Conservation (phyloP, 2,329 filamentous ascomycete genomes). For the Tolypocladium guangdongense region DNA sequence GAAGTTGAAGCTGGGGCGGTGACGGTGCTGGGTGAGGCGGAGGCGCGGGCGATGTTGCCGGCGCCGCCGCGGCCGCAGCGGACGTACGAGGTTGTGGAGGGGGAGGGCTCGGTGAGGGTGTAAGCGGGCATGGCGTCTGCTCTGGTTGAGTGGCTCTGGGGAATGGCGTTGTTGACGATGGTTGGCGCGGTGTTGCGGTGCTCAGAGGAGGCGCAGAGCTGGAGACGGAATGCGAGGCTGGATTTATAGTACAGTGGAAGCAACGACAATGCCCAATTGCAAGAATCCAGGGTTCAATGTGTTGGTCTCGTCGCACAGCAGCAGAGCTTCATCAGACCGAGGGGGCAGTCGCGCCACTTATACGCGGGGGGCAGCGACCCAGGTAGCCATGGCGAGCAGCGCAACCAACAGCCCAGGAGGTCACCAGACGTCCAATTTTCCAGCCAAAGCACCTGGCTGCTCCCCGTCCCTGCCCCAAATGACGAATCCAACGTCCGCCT, state of each 20-base stretch:
- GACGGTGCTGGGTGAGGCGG: slow-evolving; percentile 31
- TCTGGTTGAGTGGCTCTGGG: neutral
- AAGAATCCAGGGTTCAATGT: neutral
- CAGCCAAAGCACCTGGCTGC: neutral
- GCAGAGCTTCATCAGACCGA: neutral
- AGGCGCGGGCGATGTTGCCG: slow-evolving; percentile 41
- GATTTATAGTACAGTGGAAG: neutral
- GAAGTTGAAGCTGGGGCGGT: slow-evolving; percentile 28
- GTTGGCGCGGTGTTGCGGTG: neutral
- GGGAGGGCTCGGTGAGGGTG: neutral
- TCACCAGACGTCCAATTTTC: neutral
- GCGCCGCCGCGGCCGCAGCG: slow-evolving; percentile 44
- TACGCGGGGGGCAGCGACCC: neutral
- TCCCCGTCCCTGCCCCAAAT: neutral
- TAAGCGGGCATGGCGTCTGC: neutral
- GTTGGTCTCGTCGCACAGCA: neutral
- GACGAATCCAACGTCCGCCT: neutral
- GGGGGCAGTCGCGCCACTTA: neutral
- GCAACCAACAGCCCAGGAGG: neutral
- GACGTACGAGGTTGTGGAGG: neutral
- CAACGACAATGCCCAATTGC: neutral
- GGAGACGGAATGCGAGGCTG: neutral
- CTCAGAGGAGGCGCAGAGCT: neutral
- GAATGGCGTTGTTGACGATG: neutral
- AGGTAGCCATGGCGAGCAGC: no score